Percentiles rank a stretch among this genome's conserved stretches.
Conservation (phyloP, 2,329 filamentous ascomycete species). For the Leptoxyphium fumago region DNA sequence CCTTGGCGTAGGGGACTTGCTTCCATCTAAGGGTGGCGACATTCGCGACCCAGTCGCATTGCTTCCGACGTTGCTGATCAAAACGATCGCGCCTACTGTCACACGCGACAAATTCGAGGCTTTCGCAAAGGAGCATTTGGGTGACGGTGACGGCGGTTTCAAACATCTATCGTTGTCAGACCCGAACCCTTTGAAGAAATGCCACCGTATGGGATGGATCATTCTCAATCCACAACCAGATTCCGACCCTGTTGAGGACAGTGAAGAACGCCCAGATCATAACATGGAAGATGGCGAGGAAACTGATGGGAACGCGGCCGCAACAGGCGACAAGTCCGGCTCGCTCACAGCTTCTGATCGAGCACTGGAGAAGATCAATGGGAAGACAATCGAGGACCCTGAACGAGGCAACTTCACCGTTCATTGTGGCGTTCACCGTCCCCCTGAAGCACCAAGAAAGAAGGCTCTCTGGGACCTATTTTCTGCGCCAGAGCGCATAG, state of each 20-base stretch:
- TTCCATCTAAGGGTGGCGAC: constrained; percentile 71
- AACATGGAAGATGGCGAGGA: constrained; percentile 59
- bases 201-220: constrained; percentile 96
- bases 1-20: constrained; percentile 76
- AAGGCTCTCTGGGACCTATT: constrained; percentile 96
- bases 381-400: constrained; percentile 92
- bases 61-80: constrained; percentile 89
- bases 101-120: constrained; percentile 84
- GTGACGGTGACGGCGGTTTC: constrained; percentile 80
- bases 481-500: constrained; percentile 82
- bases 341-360: constrained; percentile 41
- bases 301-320: constrained; percentile 42
- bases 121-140: constrained; percentile 87
- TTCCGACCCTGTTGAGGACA: constrained; percentile 24
- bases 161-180: constrained; percentile 94
- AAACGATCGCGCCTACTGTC: constrained; percentile 93
- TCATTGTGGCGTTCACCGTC: constrained; percentile 90
- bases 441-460: constrained; percentile 71
- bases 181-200: constrained; percentile 92
- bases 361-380: constrained; percentile 86
- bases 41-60: constrained; percentile 76
- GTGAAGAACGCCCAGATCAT: constrained; percentile 44
- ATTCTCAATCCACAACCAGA: constrained; percentile 74
- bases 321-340: constrained; percentile 12
- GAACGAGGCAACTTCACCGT: constrained; percentile 91